A percentile compares a stretch with the other conserved stretches of the same genome.
Evolutionary conservation across 1,139 yeast genomes (phyloP).

Genomic region (Saccharomycopsis hybrid): DNA sequence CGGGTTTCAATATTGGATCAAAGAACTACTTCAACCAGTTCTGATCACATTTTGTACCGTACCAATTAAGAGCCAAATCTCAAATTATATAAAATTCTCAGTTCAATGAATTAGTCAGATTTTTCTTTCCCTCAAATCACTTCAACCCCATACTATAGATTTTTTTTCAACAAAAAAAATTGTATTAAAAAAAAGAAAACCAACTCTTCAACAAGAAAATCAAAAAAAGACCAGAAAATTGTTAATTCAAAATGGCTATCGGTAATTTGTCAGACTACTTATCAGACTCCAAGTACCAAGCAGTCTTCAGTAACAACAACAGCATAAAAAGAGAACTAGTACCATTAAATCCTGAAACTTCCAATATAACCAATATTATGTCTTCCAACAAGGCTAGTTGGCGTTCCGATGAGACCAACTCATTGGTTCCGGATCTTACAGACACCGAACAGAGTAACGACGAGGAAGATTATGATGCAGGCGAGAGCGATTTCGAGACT

Average conservation of each 20-base stretch:
- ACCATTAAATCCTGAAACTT: background rate
- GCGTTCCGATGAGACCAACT: background rate
- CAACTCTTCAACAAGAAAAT: too few relatives aligned
- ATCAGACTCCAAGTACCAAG: conserved; percentile 10
- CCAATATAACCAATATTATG: background rate
- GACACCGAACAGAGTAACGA: conserved; percentile 13
- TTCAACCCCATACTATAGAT: too few relatives aligned
- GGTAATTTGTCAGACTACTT: conserved; percentile 12
- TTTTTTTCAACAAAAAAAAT: too few relatives aligned
- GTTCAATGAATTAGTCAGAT: too few relatives aligned
- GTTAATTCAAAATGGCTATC: conserved; percentile 20
- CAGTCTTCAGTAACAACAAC: conserved; percentile 4
- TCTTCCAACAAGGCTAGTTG: background rate
- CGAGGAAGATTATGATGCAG: conserved; percentile 7
- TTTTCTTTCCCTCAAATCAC: too few relatives aligned
- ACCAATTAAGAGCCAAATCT: too few relatives aligned
- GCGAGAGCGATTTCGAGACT: background rate
- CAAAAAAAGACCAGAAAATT: too few relatives aligned
- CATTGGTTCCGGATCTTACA: conserved; percentile 10
- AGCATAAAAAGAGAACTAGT: conserved; percentile 3
- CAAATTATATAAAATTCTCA: too few relatives aligned
- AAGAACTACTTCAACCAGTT: too few relatives aligned
- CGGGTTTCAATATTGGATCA: too few relatives aligned
- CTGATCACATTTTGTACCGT: too few relatives aligned
- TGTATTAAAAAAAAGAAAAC: too few relatives aligned